phyloP scores from a whole-genome alignment of 2,329 filamentous ascomycete species.

The Ophiostoma sp. region DNA sequence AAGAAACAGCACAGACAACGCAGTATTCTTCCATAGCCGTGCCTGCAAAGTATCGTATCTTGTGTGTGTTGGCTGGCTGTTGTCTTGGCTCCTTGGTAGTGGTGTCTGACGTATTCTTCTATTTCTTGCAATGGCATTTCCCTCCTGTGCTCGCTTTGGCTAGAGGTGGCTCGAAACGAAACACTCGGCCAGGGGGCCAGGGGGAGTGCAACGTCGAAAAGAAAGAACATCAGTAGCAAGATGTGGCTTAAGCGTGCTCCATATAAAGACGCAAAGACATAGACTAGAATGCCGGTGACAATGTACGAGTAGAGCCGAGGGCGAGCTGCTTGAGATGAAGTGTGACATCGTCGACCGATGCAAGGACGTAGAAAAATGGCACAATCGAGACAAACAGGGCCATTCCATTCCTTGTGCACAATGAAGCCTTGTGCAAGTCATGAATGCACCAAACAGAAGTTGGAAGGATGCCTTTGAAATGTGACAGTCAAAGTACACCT shows the following conservation, averaged over 20 bases:
- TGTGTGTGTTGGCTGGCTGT: background rate
- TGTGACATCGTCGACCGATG: too few relatives aligned
- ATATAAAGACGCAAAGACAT: background rate
- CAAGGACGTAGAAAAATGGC: too few relatives aligned
- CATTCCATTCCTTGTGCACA: background rate
- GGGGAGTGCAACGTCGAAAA: conserved; percentile 5
- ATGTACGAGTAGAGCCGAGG: background rate
- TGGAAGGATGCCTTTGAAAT: too few relatives aligned
- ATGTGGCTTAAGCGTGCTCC: too few relatives aligned
- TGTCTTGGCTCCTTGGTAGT: background rate
- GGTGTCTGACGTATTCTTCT: background rate
- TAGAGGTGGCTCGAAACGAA: conserved; percentile 10
- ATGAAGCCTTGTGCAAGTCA: background rate
- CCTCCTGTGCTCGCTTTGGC: conserved; percentile 5
- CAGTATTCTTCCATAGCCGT: background rate
- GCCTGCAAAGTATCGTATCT: background rate
- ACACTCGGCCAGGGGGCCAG: background rate
- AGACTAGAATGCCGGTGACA: background rate
- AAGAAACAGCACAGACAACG: background rate
- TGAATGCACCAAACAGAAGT: background rate
- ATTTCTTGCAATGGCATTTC: background rate
- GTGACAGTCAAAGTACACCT: too few relatives aligned
- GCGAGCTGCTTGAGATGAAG: too few relatives aligned
- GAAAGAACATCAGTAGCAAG: background rate
- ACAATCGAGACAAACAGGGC: too few relatives aligned